Base-by-base conservation (phyloP, 2,329 filamentous ascomycete species). In the Verticillium dahliae region DNA sequence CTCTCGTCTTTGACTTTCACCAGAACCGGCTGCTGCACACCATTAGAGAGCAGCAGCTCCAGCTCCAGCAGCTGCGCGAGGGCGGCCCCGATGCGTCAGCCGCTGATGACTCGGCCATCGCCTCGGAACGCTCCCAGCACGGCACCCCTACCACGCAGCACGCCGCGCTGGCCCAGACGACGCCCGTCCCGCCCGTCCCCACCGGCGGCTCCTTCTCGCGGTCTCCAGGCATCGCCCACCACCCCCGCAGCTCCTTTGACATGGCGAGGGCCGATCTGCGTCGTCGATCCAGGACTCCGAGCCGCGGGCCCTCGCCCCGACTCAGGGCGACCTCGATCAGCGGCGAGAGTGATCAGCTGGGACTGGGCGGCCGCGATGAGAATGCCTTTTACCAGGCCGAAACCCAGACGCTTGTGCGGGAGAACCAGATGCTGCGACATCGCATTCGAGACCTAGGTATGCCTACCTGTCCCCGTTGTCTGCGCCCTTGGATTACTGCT, bases 381-480 rank as follows among this genome's bases (percentile, higher is more conserved):
- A 87, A 83, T 65, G 87, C 88, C 1, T 92, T 92, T 72, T 93
- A 93, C 69, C 90, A 92, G 72, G 90, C 90, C 4, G 90, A 94
- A 75, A 91, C 90, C 1, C 89, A 91, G 74, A 92, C 86, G 76
- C 75, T 94, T 68, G 83, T 87, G 27, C 81, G 90, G 33, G 90
- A 93, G 76, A 94, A 93, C 67, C 90, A 93, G 74, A 92, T 94
- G 90, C 77, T 94, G 59, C 86, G 88, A 64, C 82, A 88, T 71
- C 82, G 90, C 57, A 90, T 92, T 62, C 81, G 88, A 39, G 90
- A 92, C 69, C 76, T 92, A 14, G 89, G 89, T 90, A 76, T 67
- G 80, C 59, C n/a, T 56, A 57, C 27, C 18, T 11, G 27, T 27
- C 15, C 7, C 18, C 22, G 7, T 7, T 13, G 9, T 50, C 7